Percentiles rank a stretch among this genome's conserved stretches.
These are phyloP conservation scores for Gonium pectorale DNA, from an alignment of 139 green algal species.

Conservation along the genomic window DNA sequence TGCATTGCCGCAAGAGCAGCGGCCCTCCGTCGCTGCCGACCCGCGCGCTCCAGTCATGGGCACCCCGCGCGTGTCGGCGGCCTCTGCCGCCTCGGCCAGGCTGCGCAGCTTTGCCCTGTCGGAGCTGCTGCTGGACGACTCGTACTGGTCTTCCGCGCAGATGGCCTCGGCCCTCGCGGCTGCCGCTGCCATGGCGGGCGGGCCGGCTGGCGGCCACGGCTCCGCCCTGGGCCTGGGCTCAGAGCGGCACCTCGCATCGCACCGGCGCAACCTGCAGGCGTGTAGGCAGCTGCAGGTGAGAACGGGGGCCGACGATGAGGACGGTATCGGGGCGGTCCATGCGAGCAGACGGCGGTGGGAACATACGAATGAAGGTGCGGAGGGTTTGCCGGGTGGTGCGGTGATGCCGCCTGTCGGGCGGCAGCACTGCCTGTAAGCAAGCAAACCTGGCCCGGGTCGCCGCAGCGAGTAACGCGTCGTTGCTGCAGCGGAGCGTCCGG, in stretches of 20 bases:
- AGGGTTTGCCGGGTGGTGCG: no score
- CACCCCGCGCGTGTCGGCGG: not conserved
- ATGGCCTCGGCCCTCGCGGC: constrained; percentile 9
- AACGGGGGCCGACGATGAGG: no score
- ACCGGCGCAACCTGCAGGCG: not conserved
- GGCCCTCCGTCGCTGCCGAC: not conserved
- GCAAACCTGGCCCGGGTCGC: no score
- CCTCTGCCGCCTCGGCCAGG: not conserved
- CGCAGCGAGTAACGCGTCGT: no score
- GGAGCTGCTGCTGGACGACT: constrained; percentile 34
- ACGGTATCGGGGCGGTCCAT: no score
- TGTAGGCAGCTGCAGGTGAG: constrained; percentile 26
- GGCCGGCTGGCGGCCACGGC: not conserved
- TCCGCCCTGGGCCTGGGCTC: not conserved
- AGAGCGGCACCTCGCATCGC: not conserved
- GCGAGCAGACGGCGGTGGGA: no score
- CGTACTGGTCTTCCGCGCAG: constrained; percentile 20
- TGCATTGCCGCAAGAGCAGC: not conserved
- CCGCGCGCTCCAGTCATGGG: not conserved
- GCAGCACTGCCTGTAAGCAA: no score
- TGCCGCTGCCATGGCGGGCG: not conserved
- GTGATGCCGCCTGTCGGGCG: no score
- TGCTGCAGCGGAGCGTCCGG: no score
- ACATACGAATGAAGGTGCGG: no score
- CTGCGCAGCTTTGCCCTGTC: constrained; percentile 6